Conservation (phyloP, 1,139 yeast genomes). For the Zygosaccharomyces pseudobailii region DNA sequence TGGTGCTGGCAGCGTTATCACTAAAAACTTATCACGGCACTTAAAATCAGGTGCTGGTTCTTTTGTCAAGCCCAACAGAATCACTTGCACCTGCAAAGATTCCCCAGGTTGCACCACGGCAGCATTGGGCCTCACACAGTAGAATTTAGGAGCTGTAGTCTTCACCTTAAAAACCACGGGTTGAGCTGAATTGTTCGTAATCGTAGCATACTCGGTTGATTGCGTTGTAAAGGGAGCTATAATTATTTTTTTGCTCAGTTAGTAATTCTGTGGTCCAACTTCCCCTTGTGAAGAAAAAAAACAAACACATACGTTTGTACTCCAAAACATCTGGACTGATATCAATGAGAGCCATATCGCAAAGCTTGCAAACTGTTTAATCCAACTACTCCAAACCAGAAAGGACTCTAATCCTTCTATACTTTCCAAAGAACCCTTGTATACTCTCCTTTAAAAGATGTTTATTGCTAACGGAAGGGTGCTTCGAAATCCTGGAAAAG, state of each 20-base stretch:
- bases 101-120: slow-evolving; percentile 73
- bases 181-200: slow-evolving; percentile 57
- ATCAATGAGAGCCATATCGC: slow-evolving; percentile 27
- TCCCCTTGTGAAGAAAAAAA: not conserved
- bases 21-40: slow-evolving; percentile 88
- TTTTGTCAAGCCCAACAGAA: slow-evolving; percentile 75
- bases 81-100: slow-evolving; percentile 68
- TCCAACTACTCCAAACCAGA: not conserved
- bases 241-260: not conserved
- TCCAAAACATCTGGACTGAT: slow-evolving; percentile 43
- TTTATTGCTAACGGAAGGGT: slow-evolving; percentile 3
- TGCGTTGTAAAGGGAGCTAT: slow-evolving; percentile 63
- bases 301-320: slow-evolving; percentile 61
- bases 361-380: not conserved
- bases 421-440: not conserved
- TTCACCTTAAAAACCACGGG: slow-evolving; percentile 89
- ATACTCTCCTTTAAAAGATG: slow-evolving; percentile 1
- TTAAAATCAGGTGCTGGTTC: slow-evolving; percentile 69
- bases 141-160: slow-evolving; percentile 95
- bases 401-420: not conserved
- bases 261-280: not conserved
- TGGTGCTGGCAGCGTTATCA: slow-evolving; percentile 78
- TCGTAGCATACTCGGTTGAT: slow-evolving; percentile 62
- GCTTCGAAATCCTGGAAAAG: slow-evolving; percentile 1
- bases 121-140: slow-evolving; percentile 95